Base-by-base conservation (phyloP, 177 flowering plant species). In the Tripterygium wilfordii region DNA sequence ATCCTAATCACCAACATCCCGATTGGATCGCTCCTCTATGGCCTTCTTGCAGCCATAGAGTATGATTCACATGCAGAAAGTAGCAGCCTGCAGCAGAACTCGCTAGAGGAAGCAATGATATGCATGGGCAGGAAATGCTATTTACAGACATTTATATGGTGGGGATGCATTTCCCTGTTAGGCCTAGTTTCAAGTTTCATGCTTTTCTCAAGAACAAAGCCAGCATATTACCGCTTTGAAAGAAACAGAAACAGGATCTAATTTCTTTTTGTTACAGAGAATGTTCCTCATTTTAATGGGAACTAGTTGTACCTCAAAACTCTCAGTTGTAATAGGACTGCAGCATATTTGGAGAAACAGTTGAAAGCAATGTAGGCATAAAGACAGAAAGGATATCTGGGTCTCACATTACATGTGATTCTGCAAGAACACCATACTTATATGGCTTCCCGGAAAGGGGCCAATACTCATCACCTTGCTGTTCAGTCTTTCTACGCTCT, bases 1-100 rank as follows among this genome's bases (percentile, higher is more conserved):
- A 63, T 70, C 42, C 61, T 70, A 32, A 70, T 70, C 47, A 70
- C 68, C 14, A 70, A 70, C 62, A 70, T 70, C 33, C 75, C 75
- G 0, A 29, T 70, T 3, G 71, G 75, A 8, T 70, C 75, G 0
- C 58, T 66, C 36, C 23, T 63, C 15, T 70, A 70, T 16, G 75
- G 71, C 26, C 38, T 66, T 14, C 28, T 70, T 13, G 75, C 75
- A 1, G 71, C 68, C 1, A 10, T 48, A 8, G 60, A 60, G 0
- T 70, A 70, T 17, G 75, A 70, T 23, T 19, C 53, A 9, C 52
- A 66, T 28, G 56, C 54, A 14, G 42, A 20, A 19, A 28, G 16
- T 17, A 25, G 4, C 45, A 18, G 19, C 43, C 8, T 3, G 0
- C 17, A 17, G 28, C 33, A 32, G 42, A 28, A n/a, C 33, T 35